Evolutionary conservation across 176 grass and related monocot species (phyloP).

Genomic region (Triticum monococcum): DNA sequence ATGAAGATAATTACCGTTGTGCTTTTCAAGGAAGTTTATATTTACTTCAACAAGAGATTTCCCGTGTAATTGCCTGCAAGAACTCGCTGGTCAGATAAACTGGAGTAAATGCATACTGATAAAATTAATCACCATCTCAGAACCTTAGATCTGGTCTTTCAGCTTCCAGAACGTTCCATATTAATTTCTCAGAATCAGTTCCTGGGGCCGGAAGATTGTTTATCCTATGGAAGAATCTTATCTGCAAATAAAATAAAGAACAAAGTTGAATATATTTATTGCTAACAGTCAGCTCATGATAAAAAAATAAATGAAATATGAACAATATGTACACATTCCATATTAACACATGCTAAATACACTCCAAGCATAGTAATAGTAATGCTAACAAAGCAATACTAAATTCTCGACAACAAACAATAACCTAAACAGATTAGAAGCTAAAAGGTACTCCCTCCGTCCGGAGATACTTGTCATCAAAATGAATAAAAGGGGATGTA

Average conservation of each 20-base stretch:
- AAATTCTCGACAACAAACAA: not conserved
- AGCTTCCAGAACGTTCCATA: constrained; percentile 85
- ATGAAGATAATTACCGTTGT: constrained; percentile 58
- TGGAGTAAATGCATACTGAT: not conserved
- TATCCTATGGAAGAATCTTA: constrained; percentile 91
- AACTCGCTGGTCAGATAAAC: constrained; percentile 28
- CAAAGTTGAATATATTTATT: not conserved
- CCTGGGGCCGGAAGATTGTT: constrained; percentile 61
- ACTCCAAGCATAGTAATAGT: constrained; percentile 11
- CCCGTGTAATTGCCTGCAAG: constrained; percentile 78
- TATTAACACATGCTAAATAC: not conserved
- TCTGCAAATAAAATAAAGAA: constrained; percentile 50
- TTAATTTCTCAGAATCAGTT: constrained; percentile 84
- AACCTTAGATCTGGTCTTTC: constrained; percentile 88
- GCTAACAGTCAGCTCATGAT: not conserved
- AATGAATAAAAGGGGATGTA: too few species aligned
- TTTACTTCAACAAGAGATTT: constrained; percentile 88
- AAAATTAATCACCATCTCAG: constrained; percentile 14
- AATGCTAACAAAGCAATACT: not conserved
- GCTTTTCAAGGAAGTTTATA: constrained; percentile 71
- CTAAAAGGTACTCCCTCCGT: too few species aligned
- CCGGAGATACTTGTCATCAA: too few species aligned
- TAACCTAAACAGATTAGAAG: constrained; percentile 1
- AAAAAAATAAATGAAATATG: not conserved
- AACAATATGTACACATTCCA: not conserved